Evolutionary conservation across 2,329 filamentous ascomycete genomes (phyloP), one percentile per base, ranked within the genome.

Genomic region (Grosmannia serpens): DNA sequence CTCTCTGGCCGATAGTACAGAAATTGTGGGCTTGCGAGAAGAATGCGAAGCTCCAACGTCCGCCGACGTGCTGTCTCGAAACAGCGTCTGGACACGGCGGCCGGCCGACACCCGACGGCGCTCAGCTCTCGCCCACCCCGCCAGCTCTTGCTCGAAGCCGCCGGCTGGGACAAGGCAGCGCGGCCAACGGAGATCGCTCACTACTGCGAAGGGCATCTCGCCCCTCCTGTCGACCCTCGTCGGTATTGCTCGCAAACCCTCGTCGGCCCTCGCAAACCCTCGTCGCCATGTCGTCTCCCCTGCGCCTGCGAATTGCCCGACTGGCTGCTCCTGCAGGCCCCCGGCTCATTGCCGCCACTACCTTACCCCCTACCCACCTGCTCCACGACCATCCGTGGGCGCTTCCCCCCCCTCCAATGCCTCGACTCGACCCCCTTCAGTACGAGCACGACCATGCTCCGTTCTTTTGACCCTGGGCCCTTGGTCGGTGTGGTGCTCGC

Each of bases 291-390:
- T 47, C 44, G 9, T 9, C 9, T 6, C 38, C 51, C 51, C 51
- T 53, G 51, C 51, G 13, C 51, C 33, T 55, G 35, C 53, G 53
- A 55, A 55, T 41, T 55, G 35, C 15, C 53, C 53, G 53, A 55
- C 53, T 55, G 53, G 53, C 53, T 33, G 53, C 53, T 33, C 31
- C 51, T 53, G 35, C 35, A 54, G 22, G 8, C 50, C 50, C 44
- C 44, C 17, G 29, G 44, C 24, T 24, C 47, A 50, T 50, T 10
- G 24, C 47, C 24, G 47, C 49, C 27, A 13, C 31, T 51, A 51
- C 22, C 33, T 15, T 26, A 53, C 31, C 51, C 51, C 51, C 49
- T 53, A 53, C 51, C 51, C 51, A 38, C 51, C 50, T 26, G 51
- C 51, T 53, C 51, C 51, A 53, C 33, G 33, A 22, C 51, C 35